Percentiles rank a stretch among this genome's conserved stretches.
Evolutionary conservation across 371 early-diverging fungal genomes (phyloP).

Genomic region (Amoeboaphelidium protococcarum): DNA sequence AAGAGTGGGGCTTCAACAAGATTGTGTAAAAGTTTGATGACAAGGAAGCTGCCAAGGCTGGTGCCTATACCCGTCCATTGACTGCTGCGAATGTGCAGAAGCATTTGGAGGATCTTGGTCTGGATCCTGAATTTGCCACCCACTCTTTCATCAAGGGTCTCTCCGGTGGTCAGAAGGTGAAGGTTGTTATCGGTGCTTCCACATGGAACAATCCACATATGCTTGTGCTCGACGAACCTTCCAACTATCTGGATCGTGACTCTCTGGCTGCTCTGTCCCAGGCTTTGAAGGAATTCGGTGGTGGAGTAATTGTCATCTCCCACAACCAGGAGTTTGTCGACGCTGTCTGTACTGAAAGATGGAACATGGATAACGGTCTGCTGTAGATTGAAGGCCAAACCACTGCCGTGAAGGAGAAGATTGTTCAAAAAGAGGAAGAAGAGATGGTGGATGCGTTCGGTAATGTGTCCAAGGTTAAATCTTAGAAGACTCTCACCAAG

Average conservation of each 20-base stretch:
- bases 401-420: no score
- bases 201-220: constrained; percentile 66
- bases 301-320: constrained; percentile 63
- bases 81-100: constrained; percentile 34
- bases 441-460: no score
- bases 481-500: no score
- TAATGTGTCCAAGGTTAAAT: no score
- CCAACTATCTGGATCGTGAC: constrained; percentile 71
- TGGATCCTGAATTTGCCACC: constrained; percentile 40
- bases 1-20: constrained; percentile 34
- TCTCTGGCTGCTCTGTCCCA: constrained; percentile 52
- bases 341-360: constrained; percentile 31
- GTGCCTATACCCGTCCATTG: constrained; percentile 29
- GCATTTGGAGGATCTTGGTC: constrained; percentile 35
- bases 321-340: constrained; percentile 52
- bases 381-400: no score
- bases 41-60: constrained; percentile 29
- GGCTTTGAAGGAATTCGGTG: constrained; percentile 48
- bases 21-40: constrained; percentile 32
- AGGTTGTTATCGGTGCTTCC: constrained; percentile 56
- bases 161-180: constrained; percentile 75
- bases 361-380: constrained; percentile 18
- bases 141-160: constrained; percentile 59
- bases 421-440: no score
- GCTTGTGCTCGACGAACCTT: constrained; percentile 67